Conservation (phyloP, 208 protist species). For the Crithidia sp. region DNA sequence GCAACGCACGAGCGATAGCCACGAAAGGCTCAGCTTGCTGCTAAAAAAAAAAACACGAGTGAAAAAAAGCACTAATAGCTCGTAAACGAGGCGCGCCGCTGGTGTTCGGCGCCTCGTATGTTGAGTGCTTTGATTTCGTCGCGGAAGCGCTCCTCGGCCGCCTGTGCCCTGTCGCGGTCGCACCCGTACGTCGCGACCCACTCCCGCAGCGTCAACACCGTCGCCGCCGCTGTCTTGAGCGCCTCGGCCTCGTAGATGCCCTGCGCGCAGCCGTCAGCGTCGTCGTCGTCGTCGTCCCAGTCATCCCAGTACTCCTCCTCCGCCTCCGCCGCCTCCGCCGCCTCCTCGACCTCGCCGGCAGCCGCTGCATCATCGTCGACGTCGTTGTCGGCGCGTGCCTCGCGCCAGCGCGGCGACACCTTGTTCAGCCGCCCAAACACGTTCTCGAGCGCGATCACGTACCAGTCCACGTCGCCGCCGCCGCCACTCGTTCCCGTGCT, state of each 20-base stretch:
- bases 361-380: conserved; percentile 2
- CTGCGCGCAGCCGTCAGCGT: conserved; percentile 36
- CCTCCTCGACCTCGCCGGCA: neutral
- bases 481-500: neutral
- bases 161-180: neutral
- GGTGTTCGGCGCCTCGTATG: neutral
- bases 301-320: conserved; percentile 27
- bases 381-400: neutral
- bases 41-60: neutral
- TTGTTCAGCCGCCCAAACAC: conserved; percentile 40
- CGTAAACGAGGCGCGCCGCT: neutral
- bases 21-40: conserved; percentile 8
- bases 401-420: conserved; percentile 35
- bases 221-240: conserved; percentile 28
- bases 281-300: conserved; percentile 57
- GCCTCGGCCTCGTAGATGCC: conserved; percentile 44
- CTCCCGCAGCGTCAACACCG: conserved; percentile 36
- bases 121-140: conserved; percentile 20
- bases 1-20: neutral
- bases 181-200: conserved; percentile 3
- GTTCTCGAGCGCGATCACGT: conserved; percentile 23
- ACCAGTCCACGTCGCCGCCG: conserved; percentile 26
- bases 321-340: conserved; percentile 2
- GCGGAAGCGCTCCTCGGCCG: conserved; percentile 13
- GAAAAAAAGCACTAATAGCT: neutral